Conservation (phyloP, 2,329 filamentous ascomycete species). For the Xylariaceae sp. region DNA sequence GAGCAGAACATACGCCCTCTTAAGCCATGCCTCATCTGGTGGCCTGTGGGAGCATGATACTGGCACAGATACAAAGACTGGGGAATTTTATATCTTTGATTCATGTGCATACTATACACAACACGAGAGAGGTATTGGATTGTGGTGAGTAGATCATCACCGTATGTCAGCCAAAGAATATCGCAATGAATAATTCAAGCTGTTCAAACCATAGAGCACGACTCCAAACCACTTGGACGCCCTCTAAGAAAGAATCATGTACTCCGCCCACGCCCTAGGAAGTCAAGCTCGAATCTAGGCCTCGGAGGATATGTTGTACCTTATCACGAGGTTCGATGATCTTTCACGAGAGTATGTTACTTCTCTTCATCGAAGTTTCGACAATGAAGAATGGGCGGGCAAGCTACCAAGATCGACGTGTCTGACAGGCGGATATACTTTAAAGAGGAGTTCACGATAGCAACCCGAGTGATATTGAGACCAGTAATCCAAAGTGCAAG, state of each 20-base stretch:
- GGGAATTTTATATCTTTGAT: constrained; percentile 1
- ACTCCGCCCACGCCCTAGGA: neutral
- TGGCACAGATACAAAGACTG: neutral
- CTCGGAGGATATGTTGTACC: constrained; percentile 1
- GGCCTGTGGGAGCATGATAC: constrained; percentile 5
- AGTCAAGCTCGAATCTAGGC: neutral
- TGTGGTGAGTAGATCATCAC: constrained; percentile 4
- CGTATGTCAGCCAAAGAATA: neutral
- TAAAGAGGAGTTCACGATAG: too few species aligned
- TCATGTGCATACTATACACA: constrained; percentile 3
- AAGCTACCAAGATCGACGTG: too few species aligned
- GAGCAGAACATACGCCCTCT: constrained; percentile 12
- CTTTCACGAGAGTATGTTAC: too few species aligned
- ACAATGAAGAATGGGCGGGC: too few species aligned
- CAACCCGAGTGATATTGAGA: too few species aligned
- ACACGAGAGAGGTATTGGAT: neutral
- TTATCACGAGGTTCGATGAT: constrained; percentile 4
- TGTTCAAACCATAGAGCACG: neutral
- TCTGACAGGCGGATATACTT: too few species aligned
- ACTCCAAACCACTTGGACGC: neutral
- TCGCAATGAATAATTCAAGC: neutral
- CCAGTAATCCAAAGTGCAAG: too few species aligned
- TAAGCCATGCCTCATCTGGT: constrained; percentile 9
- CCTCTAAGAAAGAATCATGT: constrained; percentile 5
- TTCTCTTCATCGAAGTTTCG: too few species aligned